Conservation (phyloP, 768 basidiomycete species). For the Macrolepiota albuminosa region DNA sequence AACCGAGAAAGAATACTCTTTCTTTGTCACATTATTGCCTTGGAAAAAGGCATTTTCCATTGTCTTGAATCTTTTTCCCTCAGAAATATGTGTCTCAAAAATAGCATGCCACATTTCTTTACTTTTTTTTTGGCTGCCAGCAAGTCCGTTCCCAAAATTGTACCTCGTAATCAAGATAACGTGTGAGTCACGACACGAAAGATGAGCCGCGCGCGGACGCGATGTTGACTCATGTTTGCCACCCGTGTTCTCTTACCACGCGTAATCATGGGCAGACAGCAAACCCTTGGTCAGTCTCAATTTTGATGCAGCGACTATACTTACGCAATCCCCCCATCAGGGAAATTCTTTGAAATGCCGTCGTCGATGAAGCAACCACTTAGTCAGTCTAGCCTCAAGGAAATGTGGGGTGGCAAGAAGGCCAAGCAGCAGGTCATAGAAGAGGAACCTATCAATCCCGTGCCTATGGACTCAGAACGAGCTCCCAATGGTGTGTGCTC, state of each 20-base stretch:
- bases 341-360: constrained; percentile 77
- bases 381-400: constrained; percentile 74
- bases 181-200: not conserved
- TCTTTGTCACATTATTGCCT: too few species aligned
- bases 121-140: too few species aligned
- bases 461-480: constrained; percentile 26
- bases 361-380: constrained; percentile 60
- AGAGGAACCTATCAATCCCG: constrained; percentile 16
- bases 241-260: constrained; percentile 30
- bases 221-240: constrained; percentile 42
- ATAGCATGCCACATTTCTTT: too few species aligned
- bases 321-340: constrained; percentile 27
- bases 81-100: too few species aligned
- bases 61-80: too few species aligned
- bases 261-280: constrained; percentile 61
- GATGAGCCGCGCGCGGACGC: constrained; percentile 27
- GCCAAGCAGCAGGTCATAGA: constrained; percentile 19
- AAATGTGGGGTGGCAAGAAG: constrained; percentile 55
- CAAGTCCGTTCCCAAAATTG: not conserved
- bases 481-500: constrained; percentile 18
- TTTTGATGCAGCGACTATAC: not conserved
- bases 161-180: not conserved
- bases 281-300: constrained; percentile 54
- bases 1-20: too few species aligned
- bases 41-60: too few species aligned